These are phyloP conservation scores for Brassica hybrid DNA, from an alignment of 441 rosid genomes.

Conservation along the genomic window DNA sequence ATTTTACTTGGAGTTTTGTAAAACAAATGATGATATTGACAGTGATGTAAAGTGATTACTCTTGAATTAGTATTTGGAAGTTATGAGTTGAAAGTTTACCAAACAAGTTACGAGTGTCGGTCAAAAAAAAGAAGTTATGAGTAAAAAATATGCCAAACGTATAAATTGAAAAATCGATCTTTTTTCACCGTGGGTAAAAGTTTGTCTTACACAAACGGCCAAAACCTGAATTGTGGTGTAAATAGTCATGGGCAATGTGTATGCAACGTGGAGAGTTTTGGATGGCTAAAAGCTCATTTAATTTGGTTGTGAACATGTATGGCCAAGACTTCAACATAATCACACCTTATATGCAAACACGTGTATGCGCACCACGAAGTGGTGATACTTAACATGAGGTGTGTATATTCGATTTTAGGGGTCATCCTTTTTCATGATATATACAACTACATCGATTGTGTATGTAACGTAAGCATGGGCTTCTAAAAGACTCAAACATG, in stretches of 20 bases:
- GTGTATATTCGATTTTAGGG: too few species aligned
- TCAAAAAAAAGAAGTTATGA: neutral
- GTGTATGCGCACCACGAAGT: too few species aligned
- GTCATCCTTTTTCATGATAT: too few species aligned
- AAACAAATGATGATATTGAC: conserved; percentile 29
- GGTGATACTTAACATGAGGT: too few species aligned
- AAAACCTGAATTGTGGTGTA: neutral
- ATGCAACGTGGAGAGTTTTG: conserved; percentile 29
- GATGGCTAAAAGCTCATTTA: conserved; percentile 25
- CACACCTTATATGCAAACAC: too few species aligned
- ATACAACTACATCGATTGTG: too few species aligned
- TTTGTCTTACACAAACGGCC: conserved; percentile 5
- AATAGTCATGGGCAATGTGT: conserved; percentile 5
- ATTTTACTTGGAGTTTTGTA: conserved; percentile 21
- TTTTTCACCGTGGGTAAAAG: conserved; percentile 18
- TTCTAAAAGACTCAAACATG: too few species aligned
- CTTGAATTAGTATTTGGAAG: conserved; percentile 28
- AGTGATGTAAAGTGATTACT: conserved; percentile 22
- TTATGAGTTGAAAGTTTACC: neutral
- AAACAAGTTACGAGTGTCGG: too few species aligned
- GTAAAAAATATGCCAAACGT: neutral
- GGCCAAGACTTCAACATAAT: too few species aligned
- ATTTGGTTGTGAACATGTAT: too few species aligned
- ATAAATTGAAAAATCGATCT: neutral
- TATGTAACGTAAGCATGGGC: too few species aligned